Conservation (phyloP, 2,329 filamentous ascomycete genomes). For the Fusarium sp. region DNA sequence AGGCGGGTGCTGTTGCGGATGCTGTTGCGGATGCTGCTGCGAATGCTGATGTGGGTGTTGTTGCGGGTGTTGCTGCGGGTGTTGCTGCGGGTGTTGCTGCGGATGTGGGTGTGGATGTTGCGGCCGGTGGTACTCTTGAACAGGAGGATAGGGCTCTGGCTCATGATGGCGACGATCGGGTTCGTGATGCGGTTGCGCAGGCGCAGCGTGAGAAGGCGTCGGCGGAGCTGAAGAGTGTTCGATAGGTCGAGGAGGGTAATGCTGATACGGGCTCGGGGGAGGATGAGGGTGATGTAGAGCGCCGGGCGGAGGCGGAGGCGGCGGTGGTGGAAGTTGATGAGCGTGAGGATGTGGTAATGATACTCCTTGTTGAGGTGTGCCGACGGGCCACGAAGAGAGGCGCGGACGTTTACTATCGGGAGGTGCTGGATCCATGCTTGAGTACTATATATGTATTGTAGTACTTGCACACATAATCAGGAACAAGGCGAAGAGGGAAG, state of each 20-base stretch:
- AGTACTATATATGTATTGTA: conserved; percentile 53
- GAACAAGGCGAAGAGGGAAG: conserved; percentile 52
- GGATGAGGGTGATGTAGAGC: conserved; percentile 48
- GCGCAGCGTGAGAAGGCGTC: conserved; percentile 47
- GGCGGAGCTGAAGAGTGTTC: conserved; percentile 51
- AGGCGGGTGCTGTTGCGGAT: conserved; percentile 37
- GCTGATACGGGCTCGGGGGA: conserved; percentile 56
- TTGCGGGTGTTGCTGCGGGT: conserved; percentile 41
- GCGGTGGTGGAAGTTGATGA: conserved; percentile 50
- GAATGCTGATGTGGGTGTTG: conserved; percentile 49
- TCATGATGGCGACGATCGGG: conserved; percentile 68
- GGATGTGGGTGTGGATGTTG: conserved; percentile 41
- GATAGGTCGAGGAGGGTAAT: conserved; percentile 52
- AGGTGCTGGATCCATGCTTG: conserved; percentile 71
- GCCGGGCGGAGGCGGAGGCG: conserved; percentile 45
- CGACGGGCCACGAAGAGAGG: conserved; percentile 63
- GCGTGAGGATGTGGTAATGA: conserved; percentile 56
- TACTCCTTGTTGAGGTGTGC: conserved; percentile 61
- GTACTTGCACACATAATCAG: conserved; percentile 53
- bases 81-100: conserved; percentile 48
- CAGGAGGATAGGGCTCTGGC: conserved; percentile 64
- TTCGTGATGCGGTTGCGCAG: conserved; percentile 54
- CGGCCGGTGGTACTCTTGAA: conserved; percentile 64
- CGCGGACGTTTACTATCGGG: conserved; percentile 71
- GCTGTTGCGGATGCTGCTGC: conserved; percentile 35